Evolutionary conservation across 441 rosid genomes (phyloP), one percentile per base, ranked within the genome.

Genomic region (Gossypium lobatum): DNA sequence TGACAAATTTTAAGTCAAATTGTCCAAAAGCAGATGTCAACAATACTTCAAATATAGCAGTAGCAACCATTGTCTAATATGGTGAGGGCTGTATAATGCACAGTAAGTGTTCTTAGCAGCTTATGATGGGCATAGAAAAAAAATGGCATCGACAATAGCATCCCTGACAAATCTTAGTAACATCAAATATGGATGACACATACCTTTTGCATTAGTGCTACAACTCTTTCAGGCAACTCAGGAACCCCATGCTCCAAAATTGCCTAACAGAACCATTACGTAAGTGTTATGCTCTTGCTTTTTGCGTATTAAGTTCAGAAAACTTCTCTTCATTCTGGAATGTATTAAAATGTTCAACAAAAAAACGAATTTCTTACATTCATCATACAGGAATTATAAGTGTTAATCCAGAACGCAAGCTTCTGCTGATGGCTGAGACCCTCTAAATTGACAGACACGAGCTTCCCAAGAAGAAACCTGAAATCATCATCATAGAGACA

Each of bases 401-500:
- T 86, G 77, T 93, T 93, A 70, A 93, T 90, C 98, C 96, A 92
- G 79, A 93, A 93, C 31, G 98, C 98, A 34, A 92, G 93, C 84
- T 92, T 92, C 79, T 92, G 92, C 81, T 93, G 96, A 84, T 92
- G 96, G 67, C 83, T 87, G 54, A 92, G 91, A 73, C 89, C 91
- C 23, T 83, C 87, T 65, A 90, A 84, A 70, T 78, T 84, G 37
- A 85, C 92, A 65, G 83, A n/a, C 57, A 92, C 85, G 77, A 92
- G 97, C 88, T 92, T 93, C 74, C 83, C 87, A 26, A 87, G 86
- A 70, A 92, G 58, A 63, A 81, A 84, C 85, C 98, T 93, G 78
- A 73, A 73, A 65, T 2, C 55, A 77, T 77, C 17, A 10, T 16
- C 14, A 57, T 16, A 34, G 54, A 69, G 39, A 34, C 6, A 52